Conservation (phyloP, 192 early-diverging fungal genomes). For the Geosiphon pyriformis region DNA sequence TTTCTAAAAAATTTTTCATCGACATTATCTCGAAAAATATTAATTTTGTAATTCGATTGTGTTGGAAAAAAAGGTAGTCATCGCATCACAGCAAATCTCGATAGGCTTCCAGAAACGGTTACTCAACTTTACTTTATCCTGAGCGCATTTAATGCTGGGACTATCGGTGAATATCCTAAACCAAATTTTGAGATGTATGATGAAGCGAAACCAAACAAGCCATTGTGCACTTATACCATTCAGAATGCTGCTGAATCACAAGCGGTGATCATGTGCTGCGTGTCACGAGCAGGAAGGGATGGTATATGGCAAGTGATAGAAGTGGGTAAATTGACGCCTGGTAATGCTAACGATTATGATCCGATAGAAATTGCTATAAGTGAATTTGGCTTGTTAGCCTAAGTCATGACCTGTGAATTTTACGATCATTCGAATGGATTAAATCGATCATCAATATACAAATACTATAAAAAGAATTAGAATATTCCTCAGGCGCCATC, state of each 20-base stretch:
- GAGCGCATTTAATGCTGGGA: conserved; percentile 4
- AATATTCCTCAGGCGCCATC: too few species aligned
- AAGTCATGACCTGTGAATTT: too few species aligned
- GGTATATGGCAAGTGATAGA: conserved; percentile 15
- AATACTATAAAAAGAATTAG: too few species aligned
- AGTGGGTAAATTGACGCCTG: conserved; percentile 15
- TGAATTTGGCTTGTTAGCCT: background rate
- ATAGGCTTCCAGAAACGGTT: background rate
- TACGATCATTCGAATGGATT: too few species aligned
- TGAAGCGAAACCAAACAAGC: background rate
- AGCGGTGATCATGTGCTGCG: conserved; percentile 23
- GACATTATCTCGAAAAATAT: too few species aligned
- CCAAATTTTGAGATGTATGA: conserved; percentile 22
- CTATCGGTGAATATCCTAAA: conserved; percentile 6
- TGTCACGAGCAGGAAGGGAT: background rate
- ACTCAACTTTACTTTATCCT: conserved; percentile 24
- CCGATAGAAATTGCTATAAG: conserved; percentile 10
- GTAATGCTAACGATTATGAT: conserved; percentile 27
- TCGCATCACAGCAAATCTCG: conserved; percentile 15
- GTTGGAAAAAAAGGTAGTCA: conserved; percentile 14
- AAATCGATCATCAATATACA: too few species aligned
- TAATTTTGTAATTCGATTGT: background rate
- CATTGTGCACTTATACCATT: conserved; percentile 19
- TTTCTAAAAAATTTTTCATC: too few species aligned
- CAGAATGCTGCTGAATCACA: conserved; percentile 1